Evolutionary conservation across 129 eudicot genomes (phyloP).

Genomic region (Smallanthus sonchifolius): DNA sequence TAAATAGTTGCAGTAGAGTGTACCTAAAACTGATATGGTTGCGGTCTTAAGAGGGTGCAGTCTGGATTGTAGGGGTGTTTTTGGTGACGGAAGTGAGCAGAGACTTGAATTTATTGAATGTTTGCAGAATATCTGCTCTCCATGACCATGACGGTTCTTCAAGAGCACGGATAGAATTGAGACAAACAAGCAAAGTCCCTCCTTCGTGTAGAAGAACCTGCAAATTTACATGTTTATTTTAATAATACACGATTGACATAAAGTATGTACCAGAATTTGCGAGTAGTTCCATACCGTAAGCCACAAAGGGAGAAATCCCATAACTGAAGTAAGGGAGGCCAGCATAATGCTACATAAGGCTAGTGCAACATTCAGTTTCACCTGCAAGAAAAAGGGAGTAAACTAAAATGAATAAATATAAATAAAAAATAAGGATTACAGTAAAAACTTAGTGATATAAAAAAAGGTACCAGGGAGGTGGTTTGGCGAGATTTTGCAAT

Average conservation of each 20-base stretch:
- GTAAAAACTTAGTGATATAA: neutral
- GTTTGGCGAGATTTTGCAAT: slow-evolving; percentile 90
- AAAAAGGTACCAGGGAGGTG: slow-evolving; percentile 56
- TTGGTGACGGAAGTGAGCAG: slow-evolving; percentile 26
- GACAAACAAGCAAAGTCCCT: slow-evolving; percentile 92
- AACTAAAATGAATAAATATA: neutral
- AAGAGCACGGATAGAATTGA: slow-evolving; percentile 86
- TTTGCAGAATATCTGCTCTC: slow-evolving; percentile 52
- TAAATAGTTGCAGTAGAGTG: slow-evolving; percentile 10
- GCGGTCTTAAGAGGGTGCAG: slow-evolving; percentile 49
- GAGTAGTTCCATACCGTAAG: slow-evolving; percentile 59
- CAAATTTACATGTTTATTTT: neutral
- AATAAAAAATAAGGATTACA: neutral
- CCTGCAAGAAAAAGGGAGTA: slow-evolving; percentile 39
- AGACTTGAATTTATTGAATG: slow-evolving; percentile 35
- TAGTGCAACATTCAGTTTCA: slow-evolving; percentile 86
- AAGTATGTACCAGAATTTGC: neutral
- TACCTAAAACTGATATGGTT: slow-evolving; percentile 20
- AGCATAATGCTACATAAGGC: slow-evolving; percentile 82
- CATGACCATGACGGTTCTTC: slow-evolving; percentile 87
- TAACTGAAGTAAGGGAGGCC: slow-evolving; percentile 93
- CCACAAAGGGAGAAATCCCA: slow-evolving; percentile 98
- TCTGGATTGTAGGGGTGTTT: slow-evolving; percentile 40
- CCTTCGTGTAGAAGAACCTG: slow-evolving; percentile 98
- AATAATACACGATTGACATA: neutral